Evolutionary conservation across 768 basidiomycete genomes (phyloP), one percentile per base, ranked within the genome.

Genomic region (Saitozyma podzolica): DNA sequence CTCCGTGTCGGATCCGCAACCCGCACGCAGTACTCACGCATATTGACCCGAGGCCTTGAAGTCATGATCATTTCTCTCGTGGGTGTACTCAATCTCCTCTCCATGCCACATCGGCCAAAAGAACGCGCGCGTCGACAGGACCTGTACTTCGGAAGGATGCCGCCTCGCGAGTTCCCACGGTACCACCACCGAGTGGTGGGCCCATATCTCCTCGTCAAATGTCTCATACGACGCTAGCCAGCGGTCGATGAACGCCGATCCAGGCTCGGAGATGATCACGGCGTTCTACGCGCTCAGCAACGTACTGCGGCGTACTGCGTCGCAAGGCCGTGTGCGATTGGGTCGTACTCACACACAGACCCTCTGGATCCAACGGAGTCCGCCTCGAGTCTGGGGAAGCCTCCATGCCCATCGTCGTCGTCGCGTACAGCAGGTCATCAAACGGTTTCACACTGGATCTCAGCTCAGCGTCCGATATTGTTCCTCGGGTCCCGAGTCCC

Each of bases 81-180:
- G 76, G 0, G 71, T 68, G 20, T 74, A 69, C 49, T 74, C 51
- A n/a, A 75, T 69, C 62, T 76, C 74, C 16, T 74, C 65, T 1
- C 80, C 80, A 43, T 74, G 69, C 80, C 80, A 80, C 59, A 78
- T 70, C 14, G 80, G 80, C 76, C 76, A 80, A 64, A 80, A 80
- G 67, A 80, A 80, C 9, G 80, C 80, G 9, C 73, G 52, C n/a
- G 74, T 66, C 14, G 57, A 62, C 20, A 80, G 58, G 10, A 80
- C 80, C 45, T 78, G 78, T 8, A 79, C 60, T 40, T 80, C 78
- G 7, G 68, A 57, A 1, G 78, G 77, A 61, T 79, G 63, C 8
- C 61, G 19, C 29, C 80, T 59, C 0, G 80, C 80, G 19, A 80
- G 59, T 29, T 75, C 76, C 78, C 78, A 80, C n/a, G 78, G 74